These are phyloP conservation scores for Euphorbia corollata DNA, from an alignment of 441 rosid species.

Conservation along the genomic window DNA sequence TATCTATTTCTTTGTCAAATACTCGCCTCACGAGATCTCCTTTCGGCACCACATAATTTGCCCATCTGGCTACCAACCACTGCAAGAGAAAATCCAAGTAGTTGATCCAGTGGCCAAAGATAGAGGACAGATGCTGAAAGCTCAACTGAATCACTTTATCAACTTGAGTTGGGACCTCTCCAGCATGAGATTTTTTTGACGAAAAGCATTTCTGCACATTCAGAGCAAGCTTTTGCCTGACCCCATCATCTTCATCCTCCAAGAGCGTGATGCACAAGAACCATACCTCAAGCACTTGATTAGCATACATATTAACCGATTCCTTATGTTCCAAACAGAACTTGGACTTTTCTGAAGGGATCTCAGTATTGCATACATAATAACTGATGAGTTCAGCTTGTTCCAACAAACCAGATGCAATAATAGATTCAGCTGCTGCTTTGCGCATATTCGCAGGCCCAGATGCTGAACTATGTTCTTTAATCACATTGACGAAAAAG, in stretches of 20 bases:
- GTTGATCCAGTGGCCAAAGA: conserved; percentile 72
- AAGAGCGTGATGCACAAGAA: conserved; percentile 68
- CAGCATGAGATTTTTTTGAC: conserved; percentile 21
- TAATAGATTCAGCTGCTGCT: conserved; percentile 76
- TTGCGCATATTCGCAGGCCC: conserved; percentile 74
- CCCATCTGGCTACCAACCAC: conserved; percentile 53
- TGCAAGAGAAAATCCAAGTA: conserved; percentile 54
- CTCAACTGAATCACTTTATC: conserved; percentile 78
- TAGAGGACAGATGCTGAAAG: conserved; percentile 57
- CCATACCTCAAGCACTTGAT: conserved; percentile 64
- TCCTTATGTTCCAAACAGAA: conserved; percentile 30
- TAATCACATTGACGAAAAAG: conserved; percentile 50
- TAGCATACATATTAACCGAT: conserved; percentile 39
- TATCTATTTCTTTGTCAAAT: conserved; percentile 92
- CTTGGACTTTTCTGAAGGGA: conserved; percentile 28
- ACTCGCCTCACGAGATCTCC: conserved; percentile 79
- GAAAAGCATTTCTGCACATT: conserved; percentile 62
- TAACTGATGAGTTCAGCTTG: conserved; percentile 65
- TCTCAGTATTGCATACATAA: conserved; percentile 33
- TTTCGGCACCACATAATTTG: conserved; percentile 35
- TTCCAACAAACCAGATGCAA: conserved; percentile 80
- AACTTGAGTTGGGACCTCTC: conserved; percentile 65
- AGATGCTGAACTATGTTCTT: conserved; percentile 65
- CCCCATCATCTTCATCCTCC: conserved; percentile 91
- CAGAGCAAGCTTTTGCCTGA: conserved; percentile 59